Conservation (phyloP, 345 rosid species). For the Populus pruinosa region DNA sequence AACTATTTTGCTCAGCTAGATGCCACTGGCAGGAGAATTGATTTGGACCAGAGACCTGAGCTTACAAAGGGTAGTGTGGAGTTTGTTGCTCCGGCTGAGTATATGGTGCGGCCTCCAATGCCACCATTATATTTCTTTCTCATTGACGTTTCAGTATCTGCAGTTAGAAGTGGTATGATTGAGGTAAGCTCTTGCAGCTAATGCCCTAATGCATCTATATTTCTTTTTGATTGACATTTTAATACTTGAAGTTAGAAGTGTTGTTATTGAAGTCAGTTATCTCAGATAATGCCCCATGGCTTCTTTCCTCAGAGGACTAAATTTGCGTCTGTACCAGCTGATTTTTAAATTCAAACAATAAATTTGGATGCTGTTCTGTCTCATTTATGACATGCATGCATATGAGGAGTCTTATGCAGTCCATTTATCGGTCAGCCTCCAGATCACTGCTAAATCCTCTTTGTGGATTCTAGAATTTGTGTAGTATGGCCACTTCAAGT, state of each 20-base stretch:
- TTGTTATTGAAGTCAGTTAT: background rate
- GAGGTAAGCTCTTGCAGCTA: slow-evolving; percentile 60
- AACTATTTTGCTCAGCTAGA: slow-evolving; percentile 92
- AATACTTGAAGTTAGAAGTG: background rate
- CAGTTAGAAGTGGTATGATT: slow-evolving; percentile 90
- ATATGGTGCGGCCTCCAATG: slow-evolving; percentile 99
- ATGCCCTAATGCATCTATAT: background rate
- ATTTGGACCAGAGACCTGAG: slow-evolving; percentile 93
- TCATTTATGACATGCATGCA: too few relatives aligned
- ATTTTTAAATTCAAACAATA: background rate
- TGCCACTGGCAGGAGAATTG: slow-evolving; percentile 85
- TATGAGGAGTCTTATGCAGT: background rate
- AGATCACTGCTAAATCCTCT: background rate
- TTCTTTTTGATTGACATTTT: background rate
- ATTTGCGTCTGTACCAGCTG: background rate
- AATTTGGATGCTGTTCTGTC: background rate
- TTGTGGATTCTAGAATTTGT: slow-evolving; percentile 1
- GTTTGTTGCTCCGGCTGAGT: slow-evolving; percentile 94
- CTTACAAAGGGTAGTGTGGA: slow-evolving; percentile 92
- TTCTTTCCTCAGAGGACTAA: background rate
- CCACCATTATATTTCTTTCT: slow-evolving; percentile 94
- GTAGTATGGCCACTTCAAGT: background rate
- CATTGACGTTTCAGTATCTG: slow-evolving; percentile 88
- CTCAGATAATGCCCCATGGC: background rate
- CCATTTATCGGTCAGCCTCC: background rate